Evolutionary conservation across 2,329 filamentous ascomycete species (phyloP).

Genomic region (Curvularia hawaiiensis): DNA sequence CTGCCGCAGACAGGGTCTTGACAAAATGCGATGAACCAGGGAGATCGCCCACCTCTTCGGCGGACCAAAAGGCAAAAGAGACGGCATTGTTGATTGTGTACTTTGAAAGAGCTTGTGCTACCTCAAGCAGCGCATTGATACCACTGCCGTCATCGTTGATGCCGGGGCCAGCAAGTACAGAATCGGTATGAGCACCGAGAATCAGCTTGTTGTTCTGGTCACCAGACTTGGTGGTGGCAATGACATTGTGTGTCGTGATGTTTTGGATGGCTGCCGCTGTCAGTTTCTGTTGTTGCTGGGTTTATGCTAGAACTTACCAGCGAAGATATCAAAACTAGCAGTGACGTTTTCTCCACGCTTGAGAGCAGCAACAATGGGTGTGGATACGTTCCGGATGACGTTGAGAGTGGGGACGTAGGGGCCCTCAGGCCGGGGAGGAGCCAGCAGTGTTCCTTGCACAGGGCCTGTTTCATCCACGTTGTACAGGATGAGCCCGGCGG

Average conservation of each 20-base stretch:
- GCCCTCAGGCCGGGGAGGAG: constrained; percentile 58
- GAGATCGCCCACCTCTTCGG: constrained; percentile 44
- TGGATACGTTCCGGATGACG: constrained; percentile 53
- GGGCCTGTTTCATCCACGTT: constrained; percentile 66
- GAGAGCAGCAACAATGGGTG: background rate
- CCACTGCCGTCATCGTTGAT: constrained; percentile 51
- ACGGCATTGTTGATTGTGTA: constrained; percentile 48
- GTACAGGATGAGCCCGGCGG: constrained; percentile 73
- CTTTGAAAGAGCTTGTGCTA: constrained; percentile 46
- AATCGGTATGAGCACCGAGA: constrained; percentile 48
- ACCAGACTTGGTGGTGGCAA: constrained; percentile 46
- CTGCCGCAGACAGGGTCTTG: constrained; percentile 27
- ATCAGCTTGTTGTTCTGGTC: constrained; percentile 44
- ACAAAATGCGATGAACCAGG: constrained; percentile 46
- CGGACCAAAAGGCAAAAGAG: constrained; percentile 48
- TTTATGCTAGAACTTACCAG: constrained; percentile 12
- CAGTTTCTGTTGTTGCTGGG: background rate
- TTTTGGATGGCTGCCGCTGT: constrained; percentile 47
- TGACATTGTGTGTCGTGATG: constrained; percentile 52
- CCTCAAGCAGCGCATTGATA: constrained; percentile 44
- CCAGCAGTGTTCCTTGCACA: constrained; percentile 68
- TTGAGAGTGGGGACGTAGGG: constrained; percentile 71
- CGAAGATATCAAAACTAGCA: background rate
- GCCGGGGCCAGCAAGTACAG: constrained; percentile 44
- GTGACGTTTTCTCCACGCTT: background rate